These are phyloP conservation scores for Mollisia scopiformis DNA, from an alignment of 2,329 filamentous ascomycete species.

Conservation along the genomic window DNA sequence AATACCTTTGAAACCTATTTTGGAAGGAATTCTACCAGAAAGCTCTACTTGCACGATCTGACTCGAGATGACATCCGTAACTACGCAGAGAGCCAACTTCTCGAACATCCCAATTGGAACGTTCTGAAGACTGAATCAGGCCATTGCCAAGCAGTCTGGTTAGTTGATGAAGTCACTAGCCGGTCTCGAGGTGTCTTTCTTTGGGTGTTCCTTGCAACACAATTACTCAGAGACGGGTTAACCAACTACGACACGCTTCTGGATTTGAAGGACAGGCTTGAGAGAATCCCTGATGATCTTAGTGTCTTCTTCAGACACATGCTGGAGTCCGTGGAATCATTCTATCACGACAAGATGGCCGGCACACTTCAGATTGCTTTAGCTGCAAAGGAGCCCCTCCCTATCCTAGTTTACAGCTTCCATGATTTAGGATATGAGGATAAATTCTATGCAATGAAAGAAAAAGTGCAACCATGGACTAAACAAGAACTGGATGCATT, in stretches of 20 bases:
- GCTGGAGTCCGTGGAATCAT: neutral
- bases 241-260: neutral
- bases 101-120: neutral
- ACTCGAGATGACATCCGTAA: constrained; percentile 18
- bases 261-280: neutral
- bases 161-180: no score
- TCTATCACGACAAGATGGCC: neutral
- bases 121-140: no score
- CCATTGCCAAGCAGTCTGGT: no score
- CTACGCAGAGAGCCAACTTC: neutral
- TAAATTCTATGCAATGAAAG: neutral
- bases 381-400: neutral
- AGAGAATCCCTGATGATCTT: neutral
- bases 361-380: neutral
- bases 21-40: constrained; percentile 6
- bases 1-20: no score
- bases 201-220: no score
- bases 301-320: neutral
- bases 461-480: neutral
- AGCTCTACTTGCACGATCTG: constrained; percentile 26
- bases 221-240: neutral
- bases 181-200: no score
- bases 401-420: neutral
- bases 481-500: neutral
- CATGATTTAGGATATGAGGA: neutral